phyloP scores from a whole-genome alignment of 306 rosid genomes.

The Fragaria nilgerrensis region DNA sequence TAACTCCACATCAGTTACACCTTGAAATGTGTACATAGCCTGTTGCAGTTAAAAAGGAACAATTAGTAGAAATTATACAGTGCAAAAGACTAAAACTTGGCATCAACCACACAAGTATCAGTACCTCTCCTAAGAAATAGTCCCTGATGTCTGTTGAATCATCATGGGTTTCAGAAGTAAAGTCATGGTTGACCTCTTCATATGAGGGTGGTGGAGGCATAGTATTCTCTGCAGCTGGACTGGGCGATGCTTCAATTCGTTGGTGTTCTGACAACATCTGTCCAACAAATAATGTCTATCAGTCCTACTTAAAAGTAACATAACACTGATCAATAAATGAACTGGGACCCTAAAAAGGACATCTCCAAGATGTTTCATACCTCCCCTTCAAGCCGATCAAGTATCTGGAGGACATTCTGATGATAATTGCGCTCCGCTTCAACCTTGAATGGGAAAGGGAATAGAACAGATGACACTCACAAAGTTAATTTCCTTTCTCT shows the following conservation, averaged over 20 bases:
- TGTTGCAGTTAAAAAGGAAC: slow-evolving; percentile 15
- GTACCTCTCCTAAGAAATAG: slow-evolving; percentile 87
- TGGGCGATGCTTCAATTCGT: slow-evolving; percentile 71
- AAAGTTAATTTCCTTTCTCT: not conserved
- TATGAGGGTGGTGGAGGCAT: slow-evolving; percentile 86
- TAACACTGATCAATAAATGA: not conserved
- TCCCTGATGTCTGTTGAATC: slow-evolving; percentile 62
- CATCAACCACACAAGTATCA: not conserved
- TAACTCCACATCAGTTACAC: slow-evolving; percentile 75
- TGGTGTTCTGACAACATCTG: slow-evolving; percentile 78
- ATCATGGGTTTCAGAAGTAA: slow-evolving; percentile 59
- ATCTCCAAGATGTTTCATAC: slow-evolving; percentile 29
- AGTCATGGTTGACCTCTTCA: slow-evolving; percentile 67
- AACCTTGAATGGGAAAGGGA: slow-evolving; percentile 40
- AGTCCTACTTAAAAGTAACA: not conserved
- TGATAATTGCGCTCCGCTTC: slow-evolving; percentile 82
- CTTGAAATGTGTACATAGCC: slow-evolving; percentile 67
- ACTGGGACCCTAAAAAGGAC: not conserved
- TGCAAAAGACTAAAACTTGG: not conserved
- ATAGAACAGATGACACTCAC: slow-evolving; percentile 20
- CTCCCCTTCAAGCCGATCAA: slow-evolving; percentile 84
- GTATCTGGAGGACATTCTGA: slow-evolving; percentile 69
- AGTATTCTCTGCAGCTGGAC: slow-evolving; percentile 46
- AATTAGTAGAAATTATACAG: not conserved
- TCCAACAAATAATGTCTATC: slow-evolving; percentile 12